Conservation (phyloP, 23 red algal species). For the Chondrus crispus region DNA sequence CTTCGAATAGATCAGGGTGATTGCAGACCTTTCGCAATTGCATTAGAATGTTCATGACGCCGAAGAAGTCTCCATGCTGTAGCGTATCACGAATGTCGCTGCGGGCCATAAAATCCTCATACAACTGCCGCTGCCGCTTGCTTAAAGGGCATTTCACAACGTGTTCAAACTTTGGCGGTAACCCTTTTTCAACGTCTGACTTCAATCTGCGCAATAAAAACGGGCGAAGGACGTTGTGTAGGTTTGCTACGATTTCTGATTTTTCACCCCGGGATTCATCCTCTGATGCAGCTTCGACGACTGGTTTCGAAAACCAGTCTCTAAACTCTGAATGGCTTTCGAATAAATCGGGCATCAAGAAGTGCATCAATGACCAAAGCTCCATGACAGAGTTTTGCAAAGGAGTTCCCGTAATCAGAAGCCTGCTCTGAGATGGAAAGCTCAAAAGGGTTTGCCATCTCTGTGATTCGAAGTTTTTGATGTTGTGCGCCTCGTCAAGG, state of each 20-base stretch:
- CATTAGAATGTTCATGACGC: constrained; percentile 96
- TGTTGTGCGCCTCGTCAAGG: constrained; percentile 97
- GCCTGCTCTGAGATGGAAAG: constrained; percentile 71
- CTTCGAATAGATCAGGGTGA: constrained; percentile 94
- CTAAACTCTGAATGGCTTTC: constrained; percentile 84
- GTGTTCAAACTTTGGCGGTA: constrained; percentile 87
- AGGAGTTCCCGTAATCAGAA: constrained; percentile 94
- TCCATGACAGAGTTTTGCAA: constrained; percentile 97
- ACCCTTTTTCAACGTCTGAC: constrained; percentile 79
- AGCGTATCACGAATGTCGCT: constrained; percentile 68
- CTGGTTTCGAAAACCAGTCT: constrained; percentile 88
- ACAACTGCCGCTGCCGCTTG: constrained; percentile 89
- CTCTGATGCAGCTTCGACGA: constrained; percentile 26
- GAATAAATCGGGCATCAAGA: constrained; percentile 95
- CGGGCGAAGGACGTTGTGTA: constrained; percentile 85
- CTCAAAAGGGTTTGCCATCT: constrained; percentile 87
- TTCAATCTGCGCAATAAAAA: constrained; percentile 97
- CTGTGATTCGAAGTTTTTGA: constrained; percentile 96
- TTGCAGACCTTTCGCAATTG: constrained; percentile 99
- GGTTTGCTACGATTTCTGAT: constrained; percentile 47
- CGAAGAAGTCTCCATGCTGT: constrained; percentile 61
- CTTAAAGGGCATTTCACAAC: constrained; percentile 71
- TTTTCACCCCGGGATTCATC: not conserved
- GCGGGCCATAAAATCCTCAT: constrained; percentile 90
- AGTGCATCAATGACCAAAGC: constrained; percentile 95